Base-by-base conservation (phyloP, 805 yeast genomes). In the Yamadazyma laniorum region DNA sequence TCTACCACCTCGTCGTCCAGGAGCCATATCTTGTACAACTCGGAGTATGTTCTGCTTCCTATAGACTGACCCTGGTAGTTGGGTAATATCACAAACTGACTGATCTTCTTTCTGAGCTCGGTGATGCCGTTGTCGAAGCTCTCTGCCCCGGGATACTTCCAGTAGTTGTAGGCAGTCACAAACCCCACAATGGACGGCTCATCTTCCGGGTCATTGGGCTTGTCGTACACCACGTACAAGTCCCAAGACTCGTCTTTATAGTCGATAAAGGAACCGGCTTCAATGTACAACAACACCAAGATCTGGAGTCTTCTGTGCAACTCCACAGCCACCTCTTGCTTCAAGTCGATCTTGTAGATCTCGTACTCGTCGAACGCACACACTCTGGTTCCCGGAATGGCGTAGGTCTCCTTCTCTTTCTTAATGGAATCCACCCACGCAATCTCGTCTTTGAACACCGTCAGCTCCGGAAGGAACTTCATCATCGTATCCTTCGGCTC, bases 181-280 rank as follows among this genome's bases (percentile, higher is more conserved):
- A 84, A 93, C 0, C 97, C 98, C 25, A 80, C 76, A 37, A 90
- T 74, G 42, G 77, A 58, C 18, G 67, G 53, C 29, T 56, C 58
- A 4, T 47, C 51, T 13, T 39, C 47, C 21, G 50, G 46, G 14
- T 45, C 41, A n/a, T 44, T 41, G 7, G 29, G 23, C n/a, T 29
- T 32, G 17, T 39, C 55, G 48, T 67, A 67, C 38, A 84, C 47
- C 25, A 82, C 66, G 55, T 77, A 90, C 2, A 89, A 56, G 33
- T 85, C 88, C 99, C 99, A 93, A 13, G 75, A 69, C 6, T 73
- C 71, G 59, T 93, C 99, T 0, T 59, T 59, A 27, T 73, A 70
- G 54, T 90, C 96, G 39, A 93, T 88, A 52, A 78, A 86, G 1
- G 95, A 80, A 1, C 96, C 98, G 0, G 96, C 98, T 57, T 93